phyloP scores from a whole-genome alignment of 306 rosid genomes.

The Cucurbita pepo region DNA sequence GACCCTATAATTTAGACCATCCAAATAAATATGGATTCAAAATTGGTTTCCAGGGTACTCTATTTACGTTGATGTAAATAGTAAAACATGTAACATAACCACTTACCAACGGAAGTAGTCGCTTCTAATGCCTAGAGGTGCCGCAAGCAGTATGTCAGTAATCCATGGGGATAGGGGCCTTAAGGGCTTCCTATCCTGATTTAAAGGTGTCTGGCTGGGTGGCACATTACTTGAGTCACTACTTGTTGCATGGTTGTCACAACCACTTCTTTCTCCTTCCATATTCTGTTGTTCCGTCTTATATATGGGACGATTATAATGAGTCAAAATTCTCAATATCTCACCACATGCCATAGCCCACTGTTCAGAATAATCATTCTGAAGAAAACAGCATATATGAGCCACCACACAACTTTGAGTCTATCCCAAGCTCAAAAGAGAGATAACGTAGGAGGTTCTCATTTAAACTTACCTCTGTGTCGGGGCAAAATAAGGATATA shows the following conservation, averaged over 20 bases:
- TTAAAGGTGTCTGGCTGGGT: slow-evolving; percentile 30
- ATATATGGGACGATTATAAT: slow-evolving; percentile 91
- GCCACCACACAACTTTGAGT: neutral
- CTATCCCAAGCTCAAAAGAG: neutral
- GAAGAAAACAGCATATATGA: slow-evolving; percentile 10
- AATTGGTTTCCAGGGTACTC: neutral
- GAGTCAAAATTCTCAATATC: slow-evolving; percentile 86
- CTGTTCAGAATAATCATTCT: slow-evolving; percentile 93
- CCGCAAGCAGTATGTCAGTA: slow-evolving; percentile 76
- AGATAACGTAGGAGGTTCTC: neutral
- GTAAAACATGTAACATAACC: neutral
- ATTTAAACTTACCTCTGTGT: slow-evolving; percentile 43
- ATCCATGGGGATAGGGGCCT: slow-evolving; percentile 98
- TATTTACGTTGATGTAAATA: neutral
- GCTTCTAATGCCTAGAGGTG: slow-evolving; percentile 85
- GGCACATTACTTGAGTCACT: slow-evolving; percentile 42
- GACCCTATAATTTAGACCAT: neutral
- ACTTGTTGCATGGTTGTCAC: slow-evolving; percentile 80
- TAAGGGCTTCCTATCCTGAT: slow-evolving; percentile 74
- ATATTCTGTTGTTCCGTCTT: slow-evolving; percentile 44
- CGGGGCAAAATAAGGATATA: slow-evolving; percentile 81
- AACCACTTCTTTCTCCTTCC: slow-evolving; percentile 72
- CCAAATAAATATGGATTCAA: neutral
- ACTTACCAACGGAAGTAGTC: slow-evolving; percentile 97
- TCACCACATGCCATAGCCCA: slow-evolving; percentile 99